Conservation (phyloP, 139 green algal species). For the Dunaliella primolecta region DNA sequence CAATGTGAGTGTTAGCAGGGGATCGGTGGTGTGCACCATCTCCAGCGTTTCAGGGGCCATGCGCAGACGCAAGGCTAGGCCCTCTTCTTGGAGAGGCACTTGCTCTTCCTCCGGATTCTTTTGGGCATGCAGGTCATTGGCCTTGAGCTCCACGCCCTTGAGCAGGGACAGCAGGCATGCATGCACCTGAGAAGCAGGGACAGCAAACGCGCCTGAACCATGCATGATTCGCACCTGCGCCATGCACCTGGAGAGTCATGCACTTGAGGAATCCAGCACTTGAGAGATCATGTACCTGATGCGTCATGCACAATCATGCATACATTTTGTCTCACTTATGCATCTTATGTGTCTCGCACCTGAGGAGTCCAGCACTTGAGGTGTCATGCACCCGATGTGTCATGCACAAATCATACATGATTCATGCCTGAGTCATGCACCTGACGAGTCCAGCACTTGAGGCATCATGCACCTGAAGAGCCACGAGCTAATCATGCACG, state of each 20-base stretch:
- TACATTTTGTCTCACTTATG: no score
- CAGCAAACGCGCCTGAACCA: neutral
- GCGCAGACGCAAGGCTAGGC: constrained; percentile 23
- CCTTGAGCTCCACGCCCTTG: constrained; percentile 4
- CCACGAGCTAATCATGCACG: no score
- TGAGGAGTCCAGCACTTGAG: no score
- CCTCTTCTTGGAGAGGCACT: neutral
- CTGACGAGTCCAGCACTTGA: no score
- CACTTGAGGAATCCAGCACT: neutral
- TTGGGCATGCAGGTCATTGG: neutral
- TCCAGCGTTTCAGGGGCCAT: constrained; percentile 31
- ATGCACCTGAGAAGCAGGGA: constrained; percentile 30
- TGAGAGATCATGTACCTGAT: neutral
- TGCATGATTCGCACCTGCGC: neutral
- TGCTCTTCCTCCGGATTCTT: neutral
- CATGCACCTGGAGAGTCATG: neutral
- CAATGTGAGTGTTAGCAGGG: constrained; percentile 40
- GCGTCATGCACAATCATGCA: neutral
- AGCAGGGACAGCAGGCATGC: constrained; percentile 42
- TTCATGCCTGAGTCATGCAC: no score
- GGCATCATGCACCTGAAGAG: no score
- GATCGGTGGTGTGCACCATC: constrained; percentile 19
- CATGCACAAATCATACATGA: no score
- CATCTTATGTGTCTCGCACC: no score
- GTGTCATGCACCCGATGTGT: no score